Conservation (phyloP, 768 basidiomycete species). For the Lactifluus echinatus region DNA sequence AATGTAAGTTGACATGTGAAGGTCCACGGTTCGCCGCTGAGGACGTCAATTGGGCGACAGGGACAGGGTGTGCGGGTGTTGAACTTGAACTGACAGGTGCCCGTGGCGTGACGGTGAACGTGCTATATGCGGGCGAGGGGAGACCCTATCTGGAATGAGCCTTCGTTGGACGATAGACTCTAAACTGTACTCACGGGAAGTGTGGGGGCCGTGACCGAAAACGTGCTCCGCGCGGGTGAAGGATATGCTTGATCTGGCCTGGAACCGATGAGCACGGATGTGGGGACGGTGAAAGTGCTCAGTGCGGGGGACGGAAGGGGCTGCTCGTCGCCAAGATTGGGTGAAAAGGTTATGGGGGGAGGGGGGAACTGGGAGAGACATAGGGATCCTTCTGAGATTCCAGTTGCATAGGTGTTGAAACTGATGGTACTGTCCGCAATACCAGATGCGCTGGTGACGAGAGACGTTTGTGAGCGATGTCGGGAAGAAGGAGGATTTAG, state of each 20-base stretch:
- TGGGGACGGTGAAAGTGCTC: conserved; percentile 6
- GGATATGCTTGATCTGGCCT: conserved; percentile 23
- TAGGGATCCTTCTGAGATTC: conserved; percentile 27
- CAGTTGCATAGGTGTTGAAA: conserved; percentile 29
- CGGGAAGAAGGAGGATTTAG: not conserved
- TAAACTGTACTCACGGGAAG: conserved; percentile 15
- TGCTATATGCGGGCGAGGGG: conserved; percentile 3
- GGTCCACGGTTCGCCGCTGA: not conserved
- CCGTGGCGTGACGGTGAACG: not conserved
- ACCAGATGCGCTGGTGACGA: conserved; percentile 47
- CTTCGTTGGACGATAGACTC: not conserved
- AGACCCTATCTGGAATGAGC: not conserved
- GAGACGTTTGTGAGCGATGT: conserved; percentile 34
- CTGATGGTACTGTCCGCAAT: conserved; percentile 50
- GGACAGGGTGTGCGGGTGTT: not conserved
- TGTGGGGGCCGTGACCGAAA: not conserved
- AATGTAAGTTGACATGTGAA: not conserved
- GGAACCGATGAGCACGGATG: conserved; percentile 23
- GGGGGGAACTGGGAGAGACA: conserved; percentile 45
- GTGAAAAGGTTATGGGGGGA: conserved; percentile 35
- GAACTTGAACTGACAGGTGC: not conserved
- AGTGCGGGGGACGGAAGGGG: conserved; percentile 21
- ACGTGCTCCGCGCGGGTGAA: conserved; percentile 14
- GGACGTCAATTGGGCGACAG: not conserved
- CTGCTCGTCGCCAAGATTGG: conserved; percentile 27